Conservation (phyloP, 371 early-diverging fungal genomes). For the Sporodiniella umbellata region DNA sequence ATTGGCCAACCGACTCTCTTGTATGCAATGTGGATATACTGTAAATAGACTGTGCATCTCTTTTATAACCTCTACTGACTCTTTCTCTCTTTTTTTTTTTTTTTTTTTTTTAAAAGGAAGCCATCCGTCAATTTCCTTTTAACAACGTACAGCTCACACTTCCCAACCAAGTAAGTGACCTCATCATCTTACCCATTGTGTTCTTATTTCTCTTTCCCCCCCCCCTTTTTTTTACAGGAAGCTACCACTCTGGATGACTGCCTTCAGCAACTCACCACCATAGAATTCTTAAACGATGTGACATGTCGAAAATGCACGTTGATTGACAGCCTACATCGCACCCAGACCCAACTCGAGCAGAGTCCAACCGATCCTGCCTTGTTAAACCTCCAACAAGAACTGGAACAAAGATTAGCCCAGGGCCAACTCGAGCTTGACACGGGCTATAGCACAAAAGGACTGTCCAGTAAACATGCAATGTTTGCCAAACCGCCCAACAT, state of each 20-base stretch:
- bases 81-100: no score
- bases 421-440: slow-evolving; percentile 8
- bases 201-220: background rate
- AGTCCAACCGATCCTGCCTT: background rate
- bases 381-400: slow-evolving; percentile 7
- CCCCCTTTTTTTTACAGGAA: slow-evolving; percentile 11
- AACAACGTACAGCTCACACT: slow-evolving; percentile 68
- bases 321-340: slow-evolving; percentile 40
- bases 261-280: slow-evolving; percentile 49
- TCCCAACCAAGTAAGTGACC: slow-evolving; percentile 38
- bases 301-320: slow-evolving; percentile 66
- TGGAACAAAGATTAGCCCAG: slow-evolving; percentile 5
- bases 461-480: slow-evolving; percentile 37
- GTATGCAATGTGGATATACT: slow-evolving; percentile 75
- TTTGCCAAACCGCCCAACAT: slow-evolving; percentile 35
- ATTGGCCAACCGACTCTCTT: slow-evolving; percentile 69
- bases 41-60: slow-evolving; percentile 20
- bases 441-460: slow-evolving; percentile 50
- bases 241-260: slow-evolving; percentile 55
- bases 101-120: no score
- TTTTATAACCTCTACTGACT: background rate
- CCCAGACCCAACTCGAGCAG: slow-evolving; percentile 23
- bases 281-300: slow-evolving; percentile 64
- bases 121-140: slow-evolving; percentile 73
- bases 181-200: background rate